Conservation (phyloP, 2,329 filamentous ascomycete genomes). For the Tolypocladium tropicale region DNA sequence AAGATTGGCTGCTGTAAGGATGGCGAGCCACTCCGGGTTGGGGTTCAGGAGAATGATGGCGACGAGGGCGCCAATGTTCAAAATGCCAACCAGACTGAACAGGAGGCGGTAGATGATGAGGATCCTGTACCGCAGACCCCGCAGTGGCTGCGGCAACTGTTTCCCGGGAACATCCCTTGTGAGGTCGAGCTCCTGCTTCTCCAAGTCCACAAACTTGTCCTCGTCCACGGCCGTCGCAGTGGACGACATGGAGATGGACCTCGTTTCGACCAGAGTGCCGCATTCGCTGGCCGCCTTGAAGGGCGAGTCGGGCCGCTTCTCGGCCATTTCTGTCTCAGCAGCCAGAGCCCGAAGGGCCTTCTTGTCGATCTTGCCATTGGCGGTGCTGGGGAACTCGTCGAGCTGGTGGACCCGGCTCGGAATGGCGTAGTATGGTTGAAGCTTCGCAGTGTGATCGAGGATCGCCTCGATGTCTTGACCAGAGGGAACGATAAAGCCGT, state of each 20-base stretch:
- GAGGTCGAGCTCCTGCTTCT: slow-evolving; percentile 19
- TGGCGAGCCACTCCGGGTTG: slow-evolving; percentile 26
- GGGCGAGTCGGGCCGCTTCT: slow-evolving; percentile 1
- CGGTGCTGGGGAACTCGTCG: slow-evolving; percentile 35
- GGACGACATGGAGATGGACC: slow-evolving; percentile 18
- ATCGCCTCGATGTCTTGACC: slow-evolving; percentile 25
- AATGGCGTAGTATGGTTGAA: slow-evolving; percentile 45
- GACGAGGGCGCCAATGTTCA: slow-evolving; percentile 38
- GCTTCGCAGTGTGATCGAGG: slow-evolving; percentile 26
- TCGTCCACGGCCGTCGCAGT: slow-evolving; percentile 16
- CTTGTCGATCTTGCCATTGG: slow-evolving; percentile 49
- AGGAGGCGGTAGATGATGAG: slow-evolving; percentile 46
- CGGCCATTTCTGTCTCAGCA: slow-evolving; percentile 3
- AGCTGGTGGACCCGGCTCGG: slow-evolving; percentile 34
- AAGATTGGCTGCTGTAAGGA: slow-evolving; percentile 37
- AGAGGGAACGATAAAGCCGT: slow-evolving; percentile 36
- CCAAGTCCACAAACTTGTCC: slow-evolving; percentile 12
- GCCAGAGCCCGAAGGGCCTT: slow-evolving; percentile 27
- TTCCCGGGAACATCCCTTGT: slow-evolving; percentile 28
- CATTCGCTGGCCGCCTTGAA: slow-evolving; percentile 7
- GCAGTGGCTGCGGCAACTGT: slow-evolving; percentile 24
- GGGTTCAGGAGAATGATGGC: slow-evolving; percentile 25
- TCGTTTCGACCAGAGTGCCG: slow-evolving; percentile 15
- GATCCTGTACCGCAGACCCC: slow-evolving; percentile 31
- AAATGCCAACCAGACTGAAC: slow-evolving; percentile 40